Evolutionary conservation across 257 asterid species (phyloP).

Genomic region (Nemophila menziesii): DNA sequence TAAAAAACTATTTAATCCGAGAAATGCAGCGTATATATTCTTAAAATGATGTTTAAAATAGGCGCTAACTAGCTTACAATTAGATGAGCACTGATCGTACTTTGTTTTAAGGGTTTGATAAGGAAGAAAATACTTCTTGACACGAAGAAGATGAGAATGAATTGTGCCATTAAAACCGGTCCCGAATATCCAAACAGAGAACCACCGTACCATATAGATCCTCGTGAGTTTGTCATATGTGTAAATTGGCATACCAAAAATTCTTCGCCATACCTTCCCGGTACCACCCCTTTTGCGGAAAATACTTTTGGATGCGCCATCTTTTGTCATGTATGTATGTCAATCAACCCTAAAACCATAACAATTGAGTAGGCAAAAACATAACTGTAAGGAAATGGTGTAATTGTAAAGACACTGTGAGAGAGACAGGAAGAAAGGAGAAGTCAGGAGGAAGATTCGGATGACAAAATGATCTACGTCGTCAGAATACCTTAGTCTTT

Average conservation of each 20-base stretch:
- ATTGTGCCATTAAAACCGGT: slow-evolving; percentile 30
- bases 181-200: slow-evolving; percentile 23
- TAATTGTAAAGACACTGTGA: background rate
- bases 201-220: slow-evolving; percentile 37
- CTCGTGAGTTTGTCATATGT: slow-evolving; percentile 23
- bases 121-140: slow-evolving; percentile 18
- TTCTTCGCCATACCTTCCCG: slow-evolving; percentile 26
- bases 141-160: slow-evolving; percentile 16
- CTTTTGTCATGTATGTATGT: background rate
- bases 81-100: slow-evolving; percentile 49
- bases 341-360: too few relatives aligned
- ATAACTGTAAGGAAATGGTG: background rate
- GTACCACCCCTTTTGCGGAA: slow-evolving; percentile 24
- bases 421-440: background rate
- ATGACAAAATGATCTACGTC: too few relatives aligned
- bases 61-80: slow-evolving; percentile 34
- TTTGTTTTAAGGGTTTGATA: slow-evolving; percentile 38
- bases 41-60: background rate
- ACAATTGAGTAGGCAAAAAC: background rate
- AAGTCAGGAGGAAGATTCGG: background rate
- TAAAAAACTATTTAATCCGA: too few relatives aligned
- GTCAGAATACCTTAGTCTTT: too few relatives aligned
- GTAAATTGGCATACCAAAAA: slow-evolving; percentile 30
- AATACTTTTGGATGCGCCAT: background rate
- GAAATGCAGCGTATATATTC: background rate